Evolutionary conservation across 345 rosid genomes (phyloP).

Genomic region (Kernera saxatilis): DNA sequence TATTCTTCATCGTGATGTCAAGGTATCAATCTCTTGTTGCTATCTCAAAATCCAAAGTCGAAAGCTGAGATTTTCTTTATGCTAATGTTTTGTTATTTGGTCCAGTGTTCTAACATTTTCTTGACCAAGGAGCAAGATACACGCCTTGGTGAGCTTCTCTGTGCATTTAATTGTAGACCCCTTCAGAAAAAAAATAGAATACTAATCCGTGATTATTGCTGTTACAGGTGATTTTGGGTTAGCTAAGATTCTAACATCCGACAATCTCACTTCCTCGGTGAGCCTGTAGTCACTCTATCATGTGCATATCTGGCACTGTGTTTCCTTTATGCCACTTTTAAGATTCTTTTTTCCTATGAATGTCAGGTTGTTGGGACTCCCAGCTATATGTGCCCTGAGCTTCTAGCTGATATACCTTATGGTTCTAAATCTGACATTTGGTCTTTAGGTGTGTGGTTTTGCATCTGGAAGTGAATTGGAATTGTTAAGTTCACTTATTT

Average conservation of each 20-base stretch:
- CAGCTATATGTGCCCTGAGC: conserved; percentile 97
- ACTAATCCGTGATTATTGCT: not conserved
- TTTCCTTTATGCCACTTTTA: conserved; percentile 1
- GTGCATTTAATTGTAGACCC: not conserved
- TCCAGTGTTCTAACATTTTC: conserved; percentile 86
- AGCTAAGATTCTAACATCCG: conserved; percentile 82
- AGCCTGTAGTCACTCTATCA: conserved; percentile 21
- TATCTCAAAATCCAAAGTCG: not conserved
- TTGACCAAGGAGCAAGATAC: conserved; percentile 73
- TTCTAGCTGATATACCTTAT: conserved; percentile 92
- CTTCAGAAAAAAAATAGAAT: conserved; percentile 5
- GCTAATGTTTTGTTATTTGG: conserved; percentile 12
- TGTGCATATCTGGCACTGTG: not conserved
- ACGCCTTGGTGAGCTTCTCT: conserved; percentile 64
- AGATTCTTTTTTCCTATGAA: not conserved
- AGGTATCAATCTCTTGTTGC: conserved; percentile 39
- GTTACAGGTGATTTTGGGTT: conserved; percentile 89
- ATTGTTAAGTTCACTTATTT: not conserved
- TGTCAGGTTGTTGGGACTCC: conserved; percentile 93
- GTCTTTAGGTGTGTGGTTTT: conserved; percentile 62
- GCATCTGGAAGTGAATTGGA: not conserved
- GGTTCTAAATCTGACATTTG: conserved; percentile 90
- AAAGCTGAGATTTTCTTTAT: not conserved
- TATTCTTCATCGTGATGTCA: conserved; percentile 94
- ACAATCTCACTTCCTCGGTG: conserved; percentile 87